Evolutionary conservation across 176 grass and related monocot genomes (phyloP).

Genomic region (Triticum timopheevii): DNA sequence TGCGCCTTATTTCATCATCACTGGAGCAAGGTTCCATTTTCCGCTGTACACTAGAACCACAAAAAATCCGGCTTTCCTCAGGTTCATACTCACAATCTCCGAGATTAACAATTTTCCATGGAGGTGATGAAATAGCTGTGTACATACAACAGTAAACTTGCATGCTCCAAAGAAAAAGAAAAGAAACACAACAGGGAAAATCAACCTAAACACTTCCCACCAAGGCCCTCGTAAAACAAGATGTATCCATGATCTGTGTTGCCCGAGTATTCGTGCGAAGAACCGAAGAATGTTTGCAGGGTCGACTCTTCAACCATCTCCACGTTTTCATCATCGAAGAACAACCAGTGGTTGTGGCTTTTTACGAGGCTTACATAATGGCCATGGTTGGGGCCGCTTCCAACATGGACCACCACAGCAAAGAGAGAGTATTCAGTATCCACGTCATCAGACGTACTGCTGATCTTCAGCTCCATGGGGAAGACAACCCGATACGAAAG

Average conservation of each 20-base stretch:
- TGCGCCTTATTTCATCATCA: conserved; percentile 58
- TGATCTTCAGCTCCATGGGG: conserved; percentile 93
- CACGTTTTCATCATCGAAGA: conserved; percentile 92
- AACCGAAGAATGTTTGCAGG: conserved; percentile 88
- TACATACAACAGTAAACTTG: conserved; percentile 53
- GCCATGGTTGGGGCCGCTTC: conserved; percentile 96
- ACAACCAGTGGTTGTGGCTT: conserved; percentile 96
- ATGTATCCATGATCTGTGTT: conserved; percentile 99
- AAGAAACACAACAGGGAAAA: conserved; percentile 17
- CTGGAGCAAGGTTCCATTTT: conserved; percentile 45
- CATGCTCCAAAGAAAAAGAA: conserved; percentile 37
- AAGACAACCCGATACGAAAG: conserved; percentile 96
- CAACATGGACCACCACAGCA: conserved; percentile 91
- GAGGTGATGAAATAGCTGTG: conserved; percentile 48
- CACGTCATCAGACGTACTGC: conserved; percentile 67
- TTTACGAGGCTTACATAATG: conserved; percentile 97
- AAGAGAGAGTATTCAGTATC: conserved; percentile 94
- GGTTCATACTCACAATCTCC: conserved; percentile 47
- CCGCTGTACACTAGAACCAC: conserved; percentile 64
- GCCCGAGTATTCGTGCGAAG: conserved; percentile 90
- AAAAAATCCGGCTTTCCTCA: conserved; percentile 48
- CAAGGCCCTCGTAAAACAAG: conserved; percentile 94
- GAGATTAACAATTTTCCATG: conserved; percentile 39
- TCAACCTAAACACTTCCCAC: conserved; percentile 56
- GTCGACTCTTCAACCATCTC: conserved; percentile 97